Conservation (phyloP, 805 yeast genomes). For the Ogataea ganodermae region DNA sequence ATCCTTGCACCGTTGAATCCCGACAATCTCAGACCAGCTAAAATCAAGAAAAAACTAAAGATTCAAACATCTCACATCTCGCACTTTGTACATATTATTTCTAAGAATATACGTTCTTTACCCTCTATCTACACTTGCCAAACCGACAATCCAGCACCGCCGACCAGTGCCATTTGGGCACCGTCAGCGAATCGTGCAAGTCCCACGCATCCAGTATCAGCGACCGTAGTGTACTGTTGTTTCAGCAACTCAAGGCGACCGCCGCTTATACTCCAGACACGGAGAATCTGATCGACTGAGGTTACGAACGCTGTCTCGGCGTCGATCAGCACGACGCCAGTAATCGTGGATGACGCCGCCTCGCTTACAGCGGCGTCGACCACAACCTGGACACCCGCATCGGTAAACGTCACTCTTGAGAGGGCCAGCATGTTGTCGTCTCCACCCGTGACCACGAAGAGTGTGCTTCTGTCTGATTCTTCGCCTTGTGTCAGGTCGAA, state of each 20-base stretch:
- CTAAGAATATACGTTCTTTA: neutral
- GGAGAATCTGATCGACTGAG: constrained; percentile 81
- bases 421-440: constrained; percentile 80
- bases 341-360: constrained; percentile 66
- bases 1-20: too few relatives aligned
- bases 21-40: neutral
- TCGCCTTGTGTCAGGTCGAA: constrained; percentile 36
- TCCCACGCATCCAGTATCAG: constrained; percentile 84
- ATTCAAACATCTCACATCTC: too few relatives aligned
- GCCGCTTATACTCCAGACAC: constrained; percentile 58
- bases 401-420: constrained; percentile 32
- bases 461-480: constrained; percentile 18
- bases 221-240: constrained; percentile 71
- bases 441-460: constrained; percentile 71
- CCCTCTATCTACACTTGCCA: constrained; percentile 17
- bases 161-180: constrained; percentile 48
- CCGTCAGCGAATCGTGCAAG: constrained; percentile 33
- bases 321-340: constrained; percentile 52
- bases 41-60: neutral
- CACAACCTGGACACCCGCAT: constrained; percentile 47
- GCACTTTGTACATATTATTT: constrained; percentile 2
- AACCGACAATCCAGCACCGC: constrained; percentile 74
- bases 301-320: constrained; percentile 50
- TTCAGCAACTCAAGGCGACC: constrained; percentile 35
- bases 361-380: constrained; percentile 43